phyloP scores from a whole-genome alignment of 2,329 filamentous ascomycete species.

The Lizonia empirigonia region DNA sequence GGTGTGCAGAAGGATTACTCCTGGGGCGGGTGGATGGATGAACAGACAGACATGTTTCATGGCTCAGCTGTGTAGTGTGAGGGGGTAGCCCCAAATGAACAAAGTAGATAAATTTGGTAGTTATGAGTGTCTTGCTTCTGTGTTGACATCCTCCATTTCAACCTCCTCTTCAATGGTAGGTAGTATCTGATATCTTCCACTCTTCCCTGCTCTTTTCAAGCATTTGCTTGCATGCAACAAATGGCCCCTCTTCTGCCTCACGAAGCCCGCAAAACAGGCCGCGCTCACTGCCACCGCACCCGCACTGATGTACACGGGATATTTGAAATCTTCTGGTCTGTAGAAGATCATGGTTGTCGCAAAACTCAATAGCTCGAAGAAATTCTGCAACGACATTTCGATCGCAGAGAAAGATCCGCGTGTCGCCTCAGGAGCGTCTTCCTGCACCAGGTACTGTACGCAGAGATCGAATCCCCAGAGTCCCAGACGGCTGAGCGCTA shows the following conservation, averaged over 20 bases:
- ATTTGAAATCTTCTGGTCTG: constrained; percentile 67
- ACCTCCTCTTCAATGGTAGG: constrained; percentile 33
- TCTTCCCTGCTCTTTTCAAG: constrained; percentile 23
- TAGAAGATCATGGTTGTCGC: constrained; percentile 68
- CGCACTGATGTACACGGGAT: constrained; percentile 65
- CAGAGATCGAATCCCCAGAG: constrained; percentile 57
- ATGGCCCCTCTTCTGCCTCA: constrained; percentile 64
- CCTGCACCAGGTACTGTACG: constrained; percentile 55
- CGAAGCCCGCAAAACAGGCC: constrained; percentile 61
- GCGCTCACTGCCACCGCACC: constrained; percentile 58
- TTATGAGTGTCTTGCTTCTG: neutral
- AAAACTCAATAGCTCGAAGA: constrained; percentile 72
- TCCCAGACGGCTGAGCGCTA: constrained; percentile 51
- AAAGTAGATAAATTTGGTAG: constrained; percentile 1
- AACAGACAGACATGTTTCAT: too few relatives aligned
- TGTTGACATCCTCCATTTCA: constrained; percentile 10
- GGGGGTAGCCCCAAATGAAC: too few relatives aligned
- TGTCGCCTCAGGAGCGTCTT: constrained; percentile 45
- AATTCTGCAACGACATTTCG: constrained; percentile 71
- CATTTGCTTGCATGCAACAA: constrained; percentile 35
- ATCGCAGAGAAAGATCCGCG: constrained; percentile 72
- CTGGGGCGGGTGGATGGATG: too few relatives aligned
- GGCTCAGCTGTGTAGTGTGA: too few relatives aligned
- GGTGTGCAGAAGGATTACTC: too few relatives aligned
- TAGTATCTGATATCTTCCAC: constrained; percentile 23